These are phyloP conservation scores for Suillus discolor DNA, from an alignment of 768 basidiomycete species.

Conservation along the genomic window DNA sequence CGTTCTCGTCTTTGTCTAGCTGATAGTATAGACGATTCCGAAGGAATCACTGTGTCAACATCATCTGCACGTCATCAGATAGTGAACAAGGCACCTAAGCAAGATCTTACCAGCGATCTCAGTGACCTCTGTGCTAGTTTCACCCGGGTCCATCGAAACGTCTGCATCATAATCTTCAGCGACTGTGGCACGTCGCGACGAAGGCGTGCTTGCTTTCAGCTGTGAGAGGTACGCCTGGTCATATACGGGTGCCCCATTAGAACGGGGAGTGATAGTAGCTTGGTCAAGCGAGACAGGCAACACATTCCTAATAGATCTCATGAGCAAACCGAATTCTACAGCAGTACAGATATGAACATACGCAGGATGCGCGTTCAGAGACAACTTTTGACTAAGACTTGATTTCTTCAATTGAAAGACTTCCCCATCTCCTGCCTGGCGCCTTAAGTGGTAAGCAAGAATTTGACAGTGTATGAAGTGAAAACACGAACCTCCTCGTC, in stretches of 20 bases:
- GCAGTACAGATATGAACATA: slow-evolving; percentile 25
- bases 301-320: slow-evolving; percentile 35
- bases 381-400: slow-evolving; percentile 65
- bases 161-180: slow-evolving; percentile 52
- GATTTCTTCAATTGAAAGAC: slow-evolving; percentile 84
- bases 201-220: slow-evolving; percentile 76
- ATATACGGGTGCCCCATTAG: slow-evolving; percentile 62
- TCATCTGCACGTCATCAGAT: slow-evolving; percentile 31
- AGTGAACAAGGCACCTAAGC: not conserved
- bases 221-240: slow-evolving; percentile 73
- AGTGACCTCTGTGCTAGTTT: slow-evolving; percentile 35
- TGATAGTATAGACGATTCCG: slow-evolving; percentile 67
- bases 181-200: slow-evolving; percentile 44
- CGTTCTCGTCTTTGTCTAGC: slow-evolving; percentile 80
- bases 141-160: slow-evolving; percentile 46
- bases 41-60: slow-evolving; percentile 56
- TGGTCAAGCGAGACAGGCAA: slow-evolving; percentile 55
- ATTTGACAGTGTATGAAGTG: slow-evolving; percentile 10
- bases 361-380: slow-evolving; percentile 58
- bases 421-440: slow-evolving; percentile 60
- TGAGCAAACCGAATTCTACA: slow-evolving; percentile 14
- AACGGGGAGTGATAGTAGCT: slow-evolving; percentile 47
- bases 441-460: slow-evolving; percentile 29
- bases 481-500: slow-evolving; percentile 57
- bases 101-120: slow-evolving; percentile 34